phyloP scores from a whole-genome alignment of 345 rosid species.

The Pugionium cornutum region DNA sequence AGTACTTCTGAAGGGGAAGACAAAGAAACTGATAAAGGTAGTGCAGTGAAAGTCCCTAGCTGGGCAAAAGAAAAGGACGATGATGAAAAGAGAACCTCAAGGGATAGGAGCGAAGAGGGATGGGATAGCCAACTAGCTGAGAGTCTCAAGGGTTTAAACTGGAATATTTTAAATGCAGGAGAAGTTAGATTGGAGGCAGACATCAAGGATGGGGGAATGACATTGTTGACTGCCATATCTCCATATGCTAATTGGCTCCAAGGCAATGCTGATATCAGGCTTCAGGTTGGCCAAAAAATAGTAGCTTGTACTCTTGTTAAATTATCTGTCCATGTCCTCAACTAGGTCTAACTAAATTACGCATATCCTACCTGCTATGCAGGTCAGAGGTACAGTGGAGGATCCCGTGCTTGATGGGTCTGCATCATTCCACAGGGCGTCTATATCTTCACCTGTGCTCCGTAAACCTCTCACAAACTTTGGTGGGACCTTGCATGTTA shows the following conservation, averaged over 20 bases:
- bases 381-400: slow-evolving; percentile 97
- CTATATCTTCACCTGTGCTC: slow-evolving; percentile 85
- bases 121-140: slow-evolving; percentile 89
- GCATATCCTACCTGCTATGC: slow-evolving; percentile 30
- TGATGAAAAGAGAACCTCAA: slow-evolving; percentile 59
- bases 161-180: slow-evolving; percentile 91
- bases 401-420: slow-evolving; percentile 88
- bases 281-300: slow-evolving; percentile 57
- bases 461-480: slow-evolving; percentile 87
- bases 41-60: slow-evolving; percentile 63
- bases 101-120: slow-evolving; percentile 83
- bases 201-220: slow-evolving; percentile 98
- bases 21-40: slow-evolving; percentile 53
- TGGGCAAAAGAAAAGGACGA: slow-evolving; percentile 73
- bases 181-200: slow-evolving; percentile 95
- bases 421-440: slow-evolving; percentile 89
- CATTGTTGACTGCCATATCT: slow-evolving; percentile 85
- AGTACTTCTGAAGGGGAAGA: slow-evolving; percentile 61
- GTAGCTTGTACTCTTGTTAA: not conserved
- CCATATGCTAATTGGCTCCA: slow-evolving; percentile 92
- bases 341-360: not conserved
- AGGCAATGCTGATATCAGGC: slow-evolving; percentile 89
- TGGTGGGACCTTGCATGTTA: slow-evolving; percentile 81
- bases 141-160: slow-evolving; percentile 79
- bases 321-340: slow-evolving; percentile 3